Evolutionary conservation across 1,284 basidiomycete species (phyloP), one percentile per base, ranked within the genome.

Genomic region (Lentinula novae-zelandiae): DNA sequence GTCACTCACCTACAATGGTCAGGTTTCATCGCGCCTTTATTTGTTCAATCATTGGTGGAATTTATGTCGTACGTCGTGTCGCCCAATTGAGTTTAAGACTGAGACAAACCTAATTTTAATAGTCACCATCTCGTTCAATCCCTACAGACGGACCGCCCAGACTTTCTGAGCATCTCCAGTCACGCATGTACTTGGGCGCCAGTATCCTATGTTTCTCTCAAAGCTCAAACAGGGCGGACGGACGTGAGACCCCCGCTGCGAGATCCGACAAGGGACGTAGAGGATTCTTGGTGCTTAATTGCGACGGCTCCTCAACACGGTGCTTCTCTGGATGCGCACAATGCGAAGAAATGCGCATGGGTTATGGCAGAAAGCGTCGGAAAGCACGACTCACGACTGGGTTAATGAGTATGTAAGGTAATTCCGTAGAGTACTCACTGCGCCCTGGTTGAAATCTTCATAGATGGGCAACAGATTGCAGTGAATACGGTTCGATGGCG

Each of bases 1-100:
- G 66, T 85, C 22, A 78, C 75, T 12, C 81, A 82, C 63, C 62
- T 90, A 1, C 73, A 76, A 39, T 90, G 87, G 87, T 71, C 66
- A 17, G 88, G 89, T 0, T 70, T 89, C 31, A 70, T 90, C 34
- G 65, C 76, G 8, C 74, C 79, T 0, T 59, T 51, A 0, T 87
- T 89, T 63, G 74, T 87, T 6, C 78, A 80, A 63, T 70, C 70
- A 0, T 68, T 86, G 27, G 66, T 89, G 15, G 75, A 84, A 39
- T 68, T 69, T 0, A 71, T 75, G 3, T 61, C 72, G 82, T 84
- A 66, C 52, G 79, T 72, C 36, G 17, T 34, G 36, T 44, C 5
- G 15, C 10, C 34, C 20, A 22, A 27, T 20, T 31, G 63, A 49
- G 60, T 61, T 56, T 56, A n/a, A 15, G 40, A 5, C 20, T 39